phyloP scores from a whole-genome alignment of 2,329 filamentous ascomycete species.

The Grosmannia serpens region DNA sequence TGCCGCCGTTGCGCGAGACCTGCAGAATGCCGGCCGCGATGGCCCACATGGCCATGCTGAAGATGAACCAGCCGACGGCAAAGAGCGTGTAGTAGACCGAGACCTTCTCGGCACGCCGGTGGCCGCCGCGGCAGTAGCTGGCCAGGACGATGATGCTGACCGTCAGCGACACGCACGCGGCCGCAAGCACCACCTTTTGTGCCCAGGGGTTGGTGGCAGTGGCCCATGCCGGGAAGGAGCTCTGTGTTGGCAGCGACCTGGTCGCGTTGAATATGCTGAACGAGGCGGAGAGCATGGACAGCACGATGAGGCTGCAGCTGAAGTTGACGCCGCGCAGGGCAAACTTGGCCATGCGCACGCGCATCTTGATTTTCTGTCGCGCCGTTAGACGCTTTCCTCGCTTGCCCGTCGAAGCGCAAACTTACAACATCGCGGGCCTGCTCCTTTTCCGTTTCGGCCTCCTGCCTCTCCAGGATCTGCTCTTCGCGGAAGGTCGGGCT shows the following conservation, averaged over 20 bases:
- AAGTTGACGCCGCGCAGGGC: conserved; percentile 94
- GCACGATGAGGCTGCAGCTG: conserved; percentile 88
- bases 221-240: conserved; percentile 78
- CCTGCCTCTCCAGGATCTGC: conserved; percentile 73
- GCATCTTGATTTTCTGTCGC: conserved; percentile 77
- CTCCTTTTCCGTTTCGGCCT: conserved; percentile 70
- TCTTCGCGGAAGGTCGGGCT: conserved; percentile 91
- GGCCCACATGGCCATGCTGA: conserved; percentile 87
- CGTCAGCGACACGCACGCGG: conserved; percentile 69
- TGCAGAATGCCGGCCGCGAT: conserved; percentile 78
- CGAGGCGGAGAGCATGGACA: conserved; percentile 79
- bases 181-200: conserved; percentile 69
- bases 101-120: conserved; percentile 80
- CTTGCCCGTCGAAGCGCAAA: not conserved
- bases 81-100: conserved; percentile 94
- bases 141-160: conserved; percentile 72
- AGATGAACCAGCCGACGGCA: conserved; percentile 84
- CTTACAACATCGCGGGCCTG: conserved; percentile 81
- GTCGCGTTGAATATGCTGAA: conserved; percentile 91
- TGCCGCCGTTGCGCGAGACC: conserved; percentile 57
- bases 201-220: conserved; percentile 72
- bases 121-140: conserved; percentile 80
- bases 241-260: conserved; percentile 59
- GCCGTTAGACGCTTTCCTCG: not conserved
- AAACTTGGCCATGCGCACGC: conserved; percentile 87